A percentile compares a stretch with the other conserved stretches of the same genome.
phyloP scores from a whole-genome alignment of 169 alveolate species.

The Eimeria brunetti region DNA sequence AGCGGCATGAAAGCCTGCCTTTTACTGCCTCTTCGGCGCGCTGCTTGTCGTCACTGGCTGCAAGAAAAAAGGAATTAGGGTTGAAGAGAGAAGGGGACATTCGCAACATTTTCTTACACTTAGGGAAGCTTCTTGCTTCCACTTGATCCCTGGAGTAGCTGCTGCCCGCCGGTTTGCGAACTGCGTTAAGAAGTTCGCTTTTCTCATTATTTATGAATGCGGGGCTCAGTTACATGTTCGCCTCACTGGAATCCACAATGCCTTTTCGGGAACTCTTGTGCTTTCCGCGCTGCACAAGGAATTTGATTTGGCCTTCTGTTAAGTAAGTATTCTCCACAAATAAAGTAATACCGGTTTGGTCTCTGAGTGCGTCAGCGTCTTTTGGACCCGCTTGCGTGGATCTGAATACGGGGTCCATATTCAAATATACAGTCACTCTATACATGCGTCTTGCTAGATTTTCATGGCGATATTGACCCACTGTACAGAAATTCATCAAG shows the following conservation, averaged over 20 bases:
- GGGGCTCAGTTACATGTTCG: not conserved
- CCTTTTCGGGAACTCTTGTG: not conserved
- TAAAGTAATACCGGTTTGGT: not conserved
- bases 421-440: no score
- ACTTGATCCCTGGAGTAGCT: not conserved
- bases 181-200: not conserved
- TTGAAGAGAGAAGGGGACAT: not conserved
- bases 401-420: not conserved
- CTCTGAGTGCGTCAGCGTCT: not conserved
- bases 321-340: not conserved
- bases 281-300: not conserved
- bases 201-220: not conserved
- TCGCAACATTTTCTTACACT: not conserved
- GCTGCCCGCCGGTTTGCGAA: constrained; percentile 21
- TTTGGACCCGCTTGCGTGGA: not conserved
- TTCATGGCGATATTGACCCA: not conserved
- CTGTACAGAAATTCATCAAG: not conserved
- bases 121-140: not conserved
- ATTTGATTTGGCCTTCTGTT: not conserved
- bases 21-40: not conserved
- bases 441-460: not conserved
- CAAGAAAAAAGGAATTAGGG: not conserved
- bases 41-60: not conserved
- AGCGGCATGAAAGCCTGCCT: not conserved
- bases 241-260: constrained; percentile 23